phyloP scores from a whole-genome alignment of 208 protist species.

The Acanthamoeba healyi region DNA sequence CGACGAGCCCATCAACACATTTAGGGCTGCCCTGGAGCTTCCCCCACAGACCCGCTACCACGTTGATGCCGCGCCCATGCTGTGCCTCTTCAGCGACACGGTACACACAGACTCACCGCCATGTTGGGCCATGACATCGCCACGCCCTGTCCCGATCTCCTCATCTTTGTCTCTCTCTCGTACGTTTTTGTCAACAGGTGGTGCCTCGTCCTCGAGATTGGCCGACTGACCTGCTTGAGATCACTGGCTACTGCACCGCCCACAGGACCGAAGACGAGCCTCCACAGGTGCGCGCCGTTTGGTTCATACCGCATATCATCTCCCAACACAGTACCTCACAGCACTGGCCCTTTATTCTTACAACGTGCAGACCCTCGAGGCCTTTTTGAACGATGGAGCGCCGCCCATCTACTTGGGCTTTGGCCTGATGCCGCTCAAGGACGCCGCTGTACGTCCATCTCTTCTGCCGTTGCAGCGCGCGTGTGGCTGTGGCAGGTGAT shows the following conservation, averaged over 20 bases:
- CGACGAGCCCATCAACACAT: background rate
- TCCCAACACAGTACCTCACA: no score
- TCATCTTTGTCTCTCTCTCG: no score
- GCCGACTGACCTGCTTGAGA: background rate
- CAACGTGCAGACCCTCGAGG: background rate
- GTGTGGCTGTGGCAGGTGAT: no score
- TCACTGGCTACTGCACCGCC: background rate
- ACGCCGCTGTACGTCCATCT: background rate
- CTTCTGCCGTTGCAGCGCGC: no score
- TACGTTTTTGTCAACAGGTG: no score
- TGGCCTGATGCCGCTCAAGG: background rate
- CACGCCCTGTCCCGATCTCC: no score
- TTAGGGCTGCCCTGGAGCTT: background rate
- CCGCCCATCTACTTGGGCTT: conserved; percentile 37
- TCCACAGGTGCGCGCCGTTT: background rate
- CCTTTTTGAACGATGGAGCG: background rate
- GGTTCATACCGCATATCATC: background rate
- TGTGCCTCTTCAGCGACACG: conserved; percentile 19
- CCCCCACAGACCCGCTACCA: background rate
- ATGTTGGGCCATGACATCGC: no score
- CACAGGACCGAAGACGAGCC: background rate
- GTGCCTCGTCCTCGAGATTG: background rate
- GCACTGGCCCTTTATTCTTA: no score
- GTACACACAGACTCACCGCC: background rate
- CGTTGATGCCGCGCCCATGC: background rate